Evolutionary conservation across 2,329 filamentous ascomycete genomes (phyloP), one percentile per base, ranked within the genome.

Genomic region (Alternaria ethzedia): DNA sequence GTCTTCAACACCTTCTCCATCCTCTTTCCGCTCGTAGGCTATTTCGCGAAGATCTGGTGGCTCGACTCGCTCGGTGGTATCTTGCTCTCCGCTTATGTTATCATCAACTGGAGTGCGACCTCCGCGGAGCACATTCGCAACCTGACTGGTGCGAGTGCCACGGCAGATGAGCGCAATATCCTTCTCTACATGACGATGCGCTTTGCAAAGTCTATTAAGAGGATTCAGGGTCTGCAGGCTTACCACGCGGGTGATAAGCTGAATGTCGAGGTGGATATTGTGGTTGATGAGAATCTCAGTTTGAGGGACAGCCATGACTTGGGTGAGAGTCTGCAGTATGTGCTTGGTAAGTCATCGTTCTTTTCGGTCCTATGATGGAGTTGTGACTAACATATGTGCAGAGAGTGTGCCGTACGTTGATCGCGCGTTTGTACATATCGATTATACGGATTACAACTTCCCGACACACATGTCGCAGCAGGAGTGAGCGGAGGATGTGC

Each of bases 1-100:
- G 89, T 97, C 30, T 97, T 97, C 86, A 97, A 97, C 80, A 88
- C 88, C 1, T 95, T 96, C 73, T 94, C 91, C 67, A 96, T 97
- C 74, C 85, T 96, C 23, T 97, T 97, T 75, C 94, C 94, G 1
- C 87, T 96, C 9, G 85, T 92, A 58, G 92, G 92, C 23, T 94
- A 87, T 81, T 94, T 91, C 72, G 85, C 87, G n/a, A 83, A 84
- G 13, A 84, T 94, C 59, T 96, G 93, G 93, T 96, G 91, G 90
- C 86, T 96, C 26, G 93, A 96, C 75, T 88, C 92, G 7, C 84
- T 92, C 1, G 93, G 93, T 59, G 93, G 93, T 73, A 84, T 96
- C 30, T 70, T 94, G 6, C 87, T 96, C n/a, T 94, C 91, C 10
- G 72, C 90, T 4, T 89, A 93, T 66, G 92, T 96, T 73, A 93